These are phyloP conservation scores for Gossypium ekmanianum DNA, from an alignment of 345 rosid species.

Conservation along the genomic window DNA sequence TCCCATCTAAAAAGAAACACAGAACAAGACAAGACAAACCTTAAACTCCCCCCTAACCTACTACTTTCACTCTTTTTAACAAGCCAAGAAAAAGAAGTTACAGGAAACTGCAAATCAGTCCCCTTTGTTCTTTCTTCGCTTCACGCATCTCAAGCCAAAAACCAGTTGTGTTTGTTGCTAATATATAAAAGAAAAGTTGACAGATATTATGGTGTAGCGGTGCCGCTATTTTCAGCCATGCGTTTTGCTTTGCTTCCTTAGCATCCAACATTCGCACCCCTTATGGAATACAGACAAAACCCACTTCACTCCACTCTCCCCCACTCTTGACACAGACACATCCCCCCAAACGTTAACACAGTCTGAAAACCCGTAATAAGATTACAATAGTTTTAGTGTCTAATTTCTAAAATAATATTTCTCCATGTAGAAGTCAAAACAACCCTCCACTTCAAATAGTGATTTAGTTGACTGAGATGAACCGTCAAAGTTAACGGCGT, in stretches of 20 bases:
- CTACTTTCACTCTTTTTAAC: background rate
- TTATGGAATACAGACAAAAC: constrained; percentile 55
- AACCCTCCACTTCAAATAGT: too few relatives aligned
- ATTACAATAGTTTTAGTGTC: too few relatives aligned
- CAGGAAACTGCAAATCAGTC: background rate
- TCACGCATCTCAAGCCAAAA: background rate
- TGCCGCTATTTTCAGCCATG: constrained; percentile 64
- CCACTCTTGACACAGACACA: constrained; percentile 7
- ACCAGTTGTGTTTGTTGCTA: background rate
- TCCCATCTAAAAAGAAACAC: constrained; percentile 13
- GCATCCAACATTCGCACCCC: constrained; percentile 74
- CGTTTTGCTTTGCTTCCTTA: constrained; percentile 56
- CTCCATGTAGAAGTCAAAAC: too few relatives aligned
- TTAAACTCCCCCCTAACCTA: constrained; percentile 18
- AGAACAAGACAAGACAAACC: constrained; percentile 15
- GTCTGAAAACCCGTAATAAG: background rate
- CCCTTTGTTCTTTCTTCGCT: background rate
- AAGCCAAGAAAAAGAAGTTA: constrained; percentile 10
- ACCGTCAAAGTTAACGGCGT: constrained; percentile 8
- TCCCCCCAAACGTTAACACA: background rate
- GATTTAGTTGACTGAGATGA: background rate
- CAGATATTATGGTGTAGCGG: constrained; percentile 34
- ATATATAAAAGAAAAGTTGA: background rate
- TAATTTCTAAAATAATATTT: too few relatives aligned
- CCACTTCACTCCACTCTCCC: constrained; percentile 9